phyloP scores from a whole-genome alignment of 257 asterid species.

The Solanum acaule region DNA sequence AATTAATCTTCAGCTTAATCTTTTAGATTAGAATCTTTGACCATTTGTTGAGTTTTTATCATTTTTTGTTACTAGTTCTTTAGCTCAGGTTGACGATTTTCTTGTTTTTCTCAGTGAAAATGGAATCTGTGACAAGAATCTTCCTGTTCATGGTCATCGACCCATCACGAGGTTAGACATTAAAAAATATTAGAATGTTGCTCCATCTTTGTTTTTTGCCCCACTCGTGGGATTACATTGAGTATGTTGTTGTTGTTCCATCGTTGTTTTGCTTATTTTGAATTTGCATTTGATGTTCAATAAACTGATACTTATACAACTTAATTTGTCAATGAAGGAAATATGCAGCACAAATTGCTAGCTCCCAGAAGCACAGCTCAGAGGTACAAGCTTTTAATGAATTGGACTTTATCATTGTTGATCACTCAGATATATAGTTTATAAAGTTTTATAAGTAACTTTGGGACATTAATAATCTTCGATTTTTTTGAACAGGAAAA shows the following conservation, averaged over 20 bases:
- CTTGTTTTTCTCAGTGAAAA: conserved; percentile 27
- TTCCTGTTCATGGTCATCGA: conserved; percentile 32
- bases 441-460: neutral
- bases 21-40: neutral
- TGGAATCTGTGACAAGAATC: conserved; percentile 43
- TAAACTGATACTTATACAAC: neutral
- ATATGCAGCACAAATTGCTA: conserved; percentile 67
- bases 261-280: neutral
- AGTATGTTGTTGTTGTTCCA: neutral
- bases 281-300: neutral
- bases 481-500: conserved; percentile 13
- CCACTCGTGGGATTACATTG: neutral
- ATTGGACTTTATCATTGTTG: neutral
- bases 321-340: conserved; percentile 25
- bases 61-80: neutral
- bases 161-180: conserved; percentile 62
- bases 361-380: conserved; percentile 23
- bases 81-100: neutral
- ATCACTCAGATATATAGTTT: neutral
- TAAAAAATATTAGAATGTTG: neutral
- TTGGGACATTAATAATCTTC: neutral
- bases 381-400: conserved; percentile 26
- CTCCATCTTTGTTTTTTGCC: neutral
- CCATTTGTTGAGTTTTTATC: neutral
- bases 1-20: conserved; percentile 25